Percentiles rank a stretch among this genome's conserved stretches.
Conservation (phyloP, 1,284 basidiomycete genomes). For the Schizopora paradoxa region DNA sequence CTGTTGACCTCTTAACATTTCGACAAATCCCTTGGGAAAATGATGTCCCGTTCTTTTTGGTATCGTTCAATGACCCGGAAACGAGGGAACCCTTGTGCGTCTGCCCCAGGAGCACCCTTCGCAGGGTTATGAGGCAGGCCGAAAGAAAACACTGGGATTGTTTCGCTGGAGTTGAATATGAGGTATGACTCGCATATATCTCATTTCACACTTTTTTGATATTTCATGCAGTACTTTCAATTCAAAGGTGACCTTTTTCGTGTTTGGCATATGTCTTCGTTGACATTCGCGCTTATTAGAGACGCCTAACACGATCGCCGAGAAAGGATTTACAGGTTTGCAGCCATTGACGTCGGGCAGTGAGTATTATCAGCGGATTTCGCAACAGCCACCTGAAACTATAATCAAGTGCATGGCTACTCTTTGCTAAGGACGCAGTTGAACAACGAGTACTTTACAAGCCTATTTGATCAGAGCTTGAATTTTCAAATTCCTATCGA, state of each 20-base stretch:
- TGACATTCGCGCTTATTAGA: no score
- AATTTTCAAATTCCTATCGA: conserved; percentile 84
- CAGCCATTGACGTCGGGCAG: conserved; percentile 87
- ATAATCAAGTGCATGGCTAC: conserved; percentile 79
- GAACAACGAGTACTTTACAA: conserved; percentile 88
- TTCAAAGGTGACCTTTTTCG: conserved; percentile 28
- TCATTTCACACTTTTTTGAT: not conserved
- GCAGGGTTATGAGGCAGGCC: conserved; percentile 50
- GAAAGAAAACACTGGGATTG: conserved; percentile 50
- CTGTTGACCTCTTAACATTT: conserved; percentile 80
- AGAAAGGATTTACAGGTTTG: conserved; percentile 76
- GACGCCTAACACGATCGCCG: conserved; percentile 58
- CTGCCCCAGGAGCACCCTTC: conserved; percentile 83
- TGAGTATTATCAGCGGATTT: conserved; percentile 36
- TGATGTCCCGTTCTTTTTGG: conserved; percentile 88
- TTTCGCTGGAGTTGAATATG: conserved; percentile 86
- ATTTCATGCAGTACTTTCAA: conserved; percentile 41
- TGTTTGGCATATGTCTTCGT: no score
- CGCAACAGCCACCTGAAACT: not conserved
- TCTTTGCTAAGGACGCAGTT: conserved; percentile 84
- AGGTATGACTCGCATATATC: conserved; percentile 66
- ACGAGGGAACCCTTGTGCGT: conserved; percentile 71
- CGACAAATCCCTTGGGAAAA: conserved; percentile 91
- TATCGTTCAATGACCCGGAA: conserved; percentile 85
- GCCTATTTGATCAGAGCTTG: conserved; percentile 74